phyloP scores from a whole-genome alignment of 2,329 filamentous ascomycete species.

The Cladophialophora yegresii region DNA sequence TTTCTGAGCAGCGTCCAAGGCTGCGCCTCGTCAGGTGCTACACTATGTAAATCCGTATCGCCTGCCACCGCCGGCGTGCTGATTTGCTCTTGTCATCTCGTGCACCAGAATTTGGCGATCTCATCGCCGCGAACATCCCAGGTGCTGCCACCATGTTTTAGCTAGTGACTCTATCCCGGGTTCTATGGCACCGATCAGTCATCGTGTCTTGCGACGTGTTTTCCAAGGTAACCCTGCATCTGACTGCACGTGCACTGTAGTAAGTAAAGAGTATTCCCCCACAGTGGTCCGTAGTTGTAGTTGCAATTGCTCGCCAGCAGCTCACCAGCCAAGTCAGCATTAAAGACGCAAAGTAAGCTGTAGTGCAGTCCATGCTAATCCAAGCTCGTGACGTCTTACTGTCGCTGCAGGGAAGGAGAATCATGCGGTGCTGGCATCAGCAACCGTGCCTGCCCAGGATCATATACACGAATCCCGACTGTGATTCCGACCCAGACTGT shows the following conservation, averaged over 20 bases:
- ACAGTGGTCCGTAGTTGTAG: too few relatives aligned
- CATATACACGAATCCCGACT: not conserved
- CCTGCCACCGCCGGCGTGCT: not conserved
- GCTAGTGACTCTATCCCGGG: not conserved
- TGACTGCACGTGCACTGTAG: not conserved
- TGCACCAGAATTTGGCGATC: not conserved
- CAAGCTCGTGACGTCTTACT: not conserved
- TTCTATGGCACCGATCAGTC: not conserved
- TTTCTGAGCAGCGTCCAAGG: not conserved
- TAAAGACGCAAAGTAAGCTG: not conserved
- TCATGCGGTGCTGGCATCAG: not conserved
- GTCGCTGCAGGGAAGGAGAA: not conserved
- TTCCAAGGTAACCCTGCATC: not conserved
- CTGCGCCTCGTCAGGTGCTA: not conserved
- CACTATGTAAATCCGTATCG: not conserved
- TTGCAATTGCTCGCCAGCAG: not conserved
- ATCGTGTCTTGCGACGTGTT: not conserved
- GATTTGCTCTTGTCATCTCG: not conserved
- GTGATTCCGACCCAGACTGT: not conserved
- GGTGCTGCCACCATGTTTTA: not conserved
- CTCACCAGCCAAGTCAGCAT: not conserved
- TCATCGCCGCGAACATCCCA: not conserved
- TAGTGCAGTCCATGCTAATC: not conserved
- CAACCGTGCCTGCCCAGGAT: not conserved
- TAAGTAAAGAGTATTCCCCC: too few relatives aligned